A percentile compares a stretch with the other conserved stretches of the same genome.
Conservation (phyloP, 1,284 basidiomycete species). For the Ustilago nuda region DNA sequence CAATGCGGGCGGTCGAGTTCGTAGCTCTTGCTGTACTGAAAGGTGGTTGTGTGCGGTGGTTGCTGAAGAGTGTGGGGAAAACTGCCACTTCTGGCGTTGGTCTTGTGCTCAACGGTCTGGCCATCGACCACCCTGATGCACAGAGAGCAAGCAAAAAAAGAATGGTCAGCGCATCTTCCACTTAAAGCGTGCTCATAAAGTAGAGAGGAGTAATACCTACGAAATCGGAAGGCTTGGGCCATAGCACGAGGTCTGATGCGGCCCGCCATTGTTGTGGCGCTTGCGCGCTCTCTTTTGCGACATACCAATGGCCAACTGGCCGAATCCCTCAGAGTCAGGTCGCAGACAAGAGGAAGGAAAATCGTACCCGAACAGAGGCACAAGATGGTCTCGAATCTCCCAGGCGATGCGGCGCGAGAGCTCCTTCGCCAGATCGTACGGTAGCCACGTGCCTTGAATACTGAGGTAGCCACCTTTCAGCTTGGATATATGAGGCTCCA, state of each 20-base stretch:
- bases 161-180: not conserved
- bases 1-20: slow-evolving; percentile 17
- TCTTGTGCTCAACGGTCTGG: slow-evolving; percentile 27
- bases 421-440: slow-evolving; percentile 49
- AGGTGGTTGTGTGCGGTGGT: slow-evolving; percentile 11
- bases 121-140: slow-evolving; percentile 24
- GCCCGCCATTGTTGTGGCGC: slow-evolving; percentile 43
- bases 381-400: slow-evolving; percentile 50
- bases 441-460: slow-evolving; percentile 58
- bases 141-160: too few species aligned
- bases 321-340: slow-evolving; percentile 52
- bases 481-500: slow-evolving; percentile 49
- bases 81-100: not conserved
- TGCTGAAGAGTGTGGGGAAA: slow-evolving; percentile 2
- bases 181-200: too few species aligned
- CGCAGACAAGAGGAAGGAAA: slow-evolving; percentile 47
- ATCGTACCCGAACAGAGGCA: slow-evolving; percentile 52
- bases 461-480: slow-evolving; percentile 57
- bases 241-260: slow-evolving; percentile 51
- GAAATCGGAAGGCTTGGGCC: slow-evolving; percentile 41
- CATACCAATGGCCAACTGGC: slow-evolving; percentile 45
- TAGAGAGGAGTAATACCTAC: slow-evolving; percentile 14
- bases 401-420: slow-evolving; percentile 53
- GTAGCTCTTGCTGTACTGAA: slow-evolving; percentile 33
- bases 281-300: slow-evolving; percentile 45